These are phyloP conservation scores for Plasmodium berghei DNA, from an alignment of 169 alveolate species.

Conservation along the genomic window DNA sequence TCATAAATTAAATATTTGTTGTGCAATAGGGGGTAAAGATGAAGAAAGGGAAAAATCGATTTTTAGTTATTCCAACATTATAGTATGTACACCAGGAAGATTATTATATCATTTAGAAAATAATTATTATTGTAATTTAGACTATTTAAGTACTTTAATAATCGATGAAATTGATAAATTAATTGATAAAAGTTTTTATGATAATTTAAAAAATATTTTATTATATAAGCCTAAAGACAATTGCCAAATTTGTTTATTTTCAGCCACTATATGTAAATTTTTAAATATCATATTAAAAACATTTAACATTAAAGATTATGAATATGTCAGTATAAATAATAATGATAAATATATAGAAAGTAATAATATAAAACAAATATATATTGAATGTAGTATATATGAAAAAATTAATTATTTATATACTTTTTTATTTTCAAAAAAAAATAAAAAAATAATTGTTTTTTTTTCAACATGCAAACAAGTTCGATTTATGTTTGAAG, in stretches of 20 bases:
- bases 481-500: constrained; percentile 94
- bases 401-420: constrained; percentile 92
- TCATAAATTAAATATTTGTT: constrained; percentile 88
- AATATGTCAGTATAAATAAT: constrained; percentile 67
- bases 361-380: constrained; percentile 64
- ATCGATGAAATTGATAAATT: constrained; percentile 76
- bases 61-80: constrained; percentile 94
- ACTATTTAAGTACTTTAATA: constrained; percentile 51
- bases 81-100: constrained; percentile 98
- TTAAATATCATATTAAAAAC: constrained; percentile 59
- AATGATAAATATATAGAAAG: constrained; percentile 69
- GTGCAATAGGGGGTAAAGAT: constrained; percentile 96
- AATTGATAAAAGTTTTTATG: constrained; percentile 73
- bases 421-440: constrained; percentile 92
- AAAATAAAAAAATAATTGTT: constrained; percentile 90
- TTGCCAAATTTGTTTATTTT: constrained; percentile 64
- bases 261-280: constrained; percentile 71
- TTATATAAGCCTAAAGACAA: constrained; percentile 67
- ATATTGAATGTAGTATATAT: constrained; percentile 79
- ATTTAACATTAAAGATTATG: constrained; percentile 57
- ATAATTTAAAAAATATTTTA: constrained; percentile 59
- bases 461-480: constrained; percentile 95
- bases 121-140: constrained; percentile 68
- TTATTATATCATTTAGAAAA: constrained; percentile 88
- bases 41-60: constrained; percentile 85